Evolutionary conservation across 371 early-diverging fungal genomes (phyloP), one percentile per base, ranked within the genome.

Genomic region (Choanephora cucurbitarum): DNA sequence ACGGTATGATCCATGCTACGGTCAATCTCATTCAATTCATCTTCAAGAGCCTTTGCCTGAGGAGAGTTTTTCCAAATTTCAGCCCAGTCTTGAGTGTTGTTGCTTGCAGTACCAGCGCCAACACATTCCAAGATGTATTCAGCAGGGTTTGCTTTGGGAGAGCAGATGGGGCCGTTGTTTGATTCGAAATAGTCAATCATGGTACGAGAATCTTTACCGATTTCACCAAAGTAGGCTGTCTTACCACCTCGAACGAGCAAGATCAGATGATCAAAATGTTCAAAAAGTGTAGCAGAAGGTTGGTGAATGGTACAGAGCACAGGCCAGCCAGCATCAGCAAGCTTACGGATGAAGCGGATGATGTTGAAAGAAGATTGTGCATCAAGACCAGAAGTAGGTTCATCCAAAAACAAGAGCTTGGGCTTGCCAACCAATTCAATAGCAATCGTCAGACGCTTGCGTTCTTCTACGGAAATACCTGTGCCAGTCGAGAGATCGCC

Each of bases 281-380:
- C 84, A 66, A 91, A 92, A 39, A 93, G 76, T 45, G 84, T 70
- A n/a, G 89, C 80, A 0, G 87, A 86, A 33, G 93, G 93, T 64
- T 91, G 93, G 69, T 93, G 93, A 46, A 92, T 91, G 10, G 93
- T 89, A 73, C 89, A 89, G 23, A 86, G 67, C 44, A 85, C 72
- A 17, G 84, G 80, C 67, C 80, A 81, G 5, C 87, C 86, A 45
- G 77, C 76, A 37, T 75, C 80, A 9, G 88, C 81, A 47, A 91
- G 73, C 46, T 86, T 84, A 60, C 82, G 82, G 52, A 91, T 79
- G 60, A 89, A 75, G n/a, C 82, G 72, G 48, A 90, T 68, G 58
- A 92, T 86, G 69, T 87, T 87, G 68, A 83, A 81, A 3, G 90
- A 83, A 15, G 43, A 78, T 60, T 83, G 79, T 7, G 80, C 75